phyloP scores from a whole-genome alignment of 768 basidiomycete species.

The Lactarius pseudohatsudake region DNA sequence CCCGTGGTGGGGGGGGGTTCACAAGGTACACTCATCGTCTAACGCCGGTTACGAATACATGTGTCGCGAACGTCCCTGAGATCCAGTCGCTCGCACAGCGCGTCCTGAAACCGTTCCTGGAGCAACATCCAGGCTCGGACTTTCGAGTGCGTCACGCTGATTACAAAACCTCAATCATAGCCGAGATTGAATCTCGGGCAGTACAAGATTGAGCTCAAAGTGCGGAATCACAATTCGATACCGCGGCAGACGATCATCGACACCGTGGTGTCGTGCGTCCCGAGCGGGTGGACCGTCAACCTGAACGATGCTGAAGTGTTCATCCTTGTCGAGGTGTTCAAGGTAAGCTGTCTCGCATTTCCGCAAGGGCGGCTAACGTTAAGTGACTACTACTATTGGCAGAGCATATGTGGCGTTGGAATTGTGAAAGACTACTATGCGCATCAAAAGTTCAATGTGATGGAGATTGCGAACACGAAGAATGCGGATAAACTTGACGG shows the following conservation, averaged over 20 bases:
- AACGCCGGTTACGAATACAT: constrained; percentile 66
- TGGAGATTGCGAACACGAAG: constrained; percentile 58
- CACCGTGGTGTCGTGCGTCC: constrained; percentile 68
- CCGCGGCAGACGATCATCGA: constrained; percentile 60
- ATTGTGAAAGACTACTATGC: constrained; percentile 71
- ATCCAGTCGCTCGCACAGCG: constrained; percentile 61
- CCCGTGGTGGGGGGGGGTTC: not conserved
- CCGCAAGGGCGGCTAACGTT: not conserved
- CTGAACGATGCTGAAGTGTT: constrained; percentile 68
- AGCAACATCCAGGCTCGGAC: constrained; percentile 42
- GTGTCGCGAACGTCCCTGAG: constrained; percentile 66
- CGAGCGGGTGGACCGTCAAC: constrained; percentile 64
- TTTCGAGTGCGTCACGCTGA: constrained; percentile 45
- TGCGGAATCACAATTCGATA: constrained; percentile 76
- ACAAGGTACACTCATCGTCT: constrained; percentile 68
- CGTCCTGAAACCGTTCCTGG: constrained; percentile 54
- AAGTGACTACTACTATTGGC: constrained; percentile 8
- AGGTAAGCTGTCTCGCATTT: constrained; percentile 44
- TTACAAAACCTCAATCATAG: not conserved
- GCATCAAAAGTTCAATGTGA: constrained; percentile 75
- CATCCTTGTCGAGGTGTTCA: constrained; percentile 80
- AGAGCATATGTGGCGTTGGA: constrained; percentile 78
- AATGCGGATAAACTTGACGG: constrained; percentile 40
- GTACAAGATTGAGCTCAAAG: constrained; percentile 80
- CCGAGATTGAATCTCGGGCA: constrained; percentile 33